Conservation (phyloP, 495 filamentous ascomycete species). For the Venustampulla echinocandica region DNA sequence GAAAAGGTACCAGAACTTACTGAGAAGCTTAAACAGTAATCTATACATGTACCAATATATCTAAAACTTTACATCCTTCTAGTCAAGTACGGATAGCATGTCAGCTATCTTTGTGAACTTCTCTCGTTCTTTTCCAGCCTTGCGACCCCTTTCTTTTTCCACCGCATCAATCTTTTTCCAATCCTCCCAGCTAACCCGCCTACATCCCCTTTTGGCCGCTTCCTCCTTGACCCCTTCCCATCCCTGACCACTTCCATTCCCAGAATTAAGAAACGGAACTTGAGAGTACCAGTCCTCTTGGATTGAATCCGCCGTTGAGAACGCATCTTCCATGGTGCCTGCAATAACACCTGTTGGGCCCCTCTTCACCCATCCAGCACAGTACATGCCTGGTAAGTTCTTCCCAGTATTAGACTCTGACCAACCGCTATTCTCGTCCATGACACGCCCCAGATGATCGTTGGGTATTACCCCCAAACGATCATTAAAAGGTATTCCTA, state of each 20-base stretch:
- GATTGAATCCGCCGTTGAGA: constrained; percentile 77
- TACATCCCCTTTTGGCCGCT: constrained; percentile 41
- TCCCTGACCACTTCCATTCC: constrained; percentile 39
- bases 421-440: constrained; percentile 25
- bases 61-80: neutral
- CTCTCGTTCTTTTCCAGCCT: constrained; percentile 68
- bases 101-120: constrained; percentile 71
- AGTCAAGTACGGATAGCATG: constrained; percentile 63
- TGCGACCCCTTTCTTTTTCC: constrained; percentile 59
- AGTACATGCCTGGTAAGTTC: constrained; percentile 74
- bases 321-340: constrained; percentile 92
- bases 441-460: constrained; percentile 70
- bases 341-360: constrained; percentile 95
- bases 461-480: constrained; percentile 71
- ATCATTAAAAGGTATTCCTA: constrained; percentile 72
- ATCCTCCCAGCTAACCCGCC: constrained; percentile 67
- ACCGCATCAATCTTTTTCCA: constrained; percentile 79
- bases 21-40: constrained; percentile 74
- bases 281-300: constrained; percentile 53
- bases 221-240: constrained; percentile 66
- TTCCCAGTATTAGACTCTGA: constrained; percentile 19
- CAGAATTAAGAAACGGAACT: constrained; percentile 36
- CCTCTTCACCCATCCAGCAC: constrained; percentile 92
- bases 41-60: constrained; percentile 21
- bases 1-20: constrained; percentile 93